Conservation (phyloP, 805 yeast species). For the Kazachstania kunashirensis region DNA sequence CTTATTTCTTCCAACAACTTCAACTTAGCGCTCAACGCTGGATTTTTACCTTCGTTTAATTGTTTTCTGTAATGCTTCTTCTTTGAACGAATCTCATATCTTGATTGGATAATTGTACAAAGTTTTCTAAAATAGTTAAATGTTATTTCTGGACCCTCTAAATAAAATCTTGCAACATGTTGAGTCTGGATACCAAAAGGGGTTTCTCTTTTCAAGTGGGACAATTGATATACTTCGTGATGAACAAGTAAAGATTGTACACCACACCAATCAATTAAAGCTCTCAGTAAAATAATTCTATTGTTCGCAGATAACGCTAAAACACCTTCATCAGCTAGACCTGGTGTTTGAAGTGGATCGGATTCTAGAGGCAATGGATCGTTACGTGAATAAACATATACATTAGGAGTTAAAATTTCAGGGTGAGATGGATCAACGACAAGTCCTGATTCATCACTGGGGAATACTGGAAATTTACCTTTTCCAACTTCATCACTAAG, state of each 20-base stretch:
- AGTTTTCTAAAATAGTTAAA: conserved; percentile 12
- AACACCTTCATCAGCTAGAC: conserved; percentile 15
- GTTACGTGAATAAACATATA: conserved; percentile 9
- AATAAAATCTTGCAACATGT: conserved; percentile 17
- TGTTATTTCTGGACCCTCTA: conserved; percentile 15
- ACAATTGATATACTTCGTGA: conserved; percentile 14
- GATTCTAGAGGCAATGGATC: conserved; percentile 6
- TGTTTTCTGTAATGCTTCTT: conserved; percentile 18
- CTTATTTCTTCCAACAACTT: conserved; percentile 10
- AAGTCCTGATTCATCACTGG: conserved; percentile 9
- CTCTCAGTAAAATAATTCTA: conserved; percentile 12
- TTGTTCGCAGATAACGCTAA: conserved; percentile 13
- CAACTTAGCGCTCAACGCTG: conserved; percentile 10
- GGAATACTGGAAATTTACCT: conserved; percentile 2
- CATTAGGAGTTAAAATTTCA: conserved; percentile 15
- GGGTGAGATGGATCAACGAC: conserved; percentile 12
- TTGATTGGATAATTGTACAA: conserved; percentile 11
- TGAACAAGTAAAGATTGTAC: conserved; percentile 16
- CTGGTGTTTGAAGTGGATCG: conserved; percentile 12
- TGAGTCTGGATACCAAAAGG: conserved; percentile 18
- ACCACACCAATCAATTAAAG: conserved; percentile 17
- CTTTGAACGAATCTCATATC: conserved; percentile 15
- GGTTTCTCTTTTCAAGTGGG: conserved; percentile 20
- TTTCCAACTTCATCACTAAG: background rate
- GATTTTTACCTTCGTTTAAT: conserved; percentile 13